Evolutionary conservation across 2,329 filamentous ascomycete species (phyloP), one percentile per base, ranked within the genome.

Genomic region (Thermothelomyces thermophilus): DNA sequence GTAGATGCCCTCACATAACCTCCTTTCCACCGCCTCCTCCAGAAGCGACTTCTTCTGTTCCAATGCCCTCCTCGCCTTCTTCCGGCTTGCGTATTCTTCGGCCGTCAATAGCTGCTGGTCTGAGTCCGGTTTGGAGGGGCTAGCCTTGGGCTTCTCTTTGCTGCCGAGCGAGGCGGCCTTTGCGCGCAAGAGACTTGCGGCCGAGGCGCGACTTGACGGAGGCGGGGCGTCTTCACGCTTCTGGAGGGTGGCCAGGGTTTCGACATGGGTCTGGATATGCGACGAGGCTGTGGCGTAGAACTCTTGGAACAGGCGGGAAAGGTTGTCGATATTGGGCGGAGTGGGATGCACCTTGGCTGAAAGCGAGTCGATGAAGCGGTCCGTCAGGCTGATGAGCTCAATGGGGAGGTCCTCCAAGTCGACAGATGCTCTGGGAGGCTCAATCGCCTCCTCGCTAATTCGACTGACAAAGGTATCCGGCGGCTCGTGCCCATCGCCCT

Each of bases 341-440:
- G 82, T 83, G 2, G 87, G 80, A 62, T 96, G 87, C 28, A 94
- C 84, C 73, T 87, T 95, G 60, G 88, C 88, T 41, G 83, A 86
- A 22, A 98, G 73, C 6, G 89, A 91, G 54, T 95, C 89, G 62
- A 97, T 84, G 64, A 98, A 98, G 63, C 89, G 87, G 68, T 97
- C 91, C 17, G 86, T 89, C 64, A 96, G 72, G 66, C 88, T 93
- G 51, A 93, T 79, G 52, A 98, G 80, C 75, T 98, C 93, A 62
- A 96, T 93, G 13, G 93, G 93, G 36, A 98, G 80, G 62, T 95
- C 87, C 60, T 95, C 88, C 56, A 93, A 84, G 50, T 87, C 84
- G 55, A 87, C 79, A 3, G 86, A 82, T 19, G 73, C 70, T 51
- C 78, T 66, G 0, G 72, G 72, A 2, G 67, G 60, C 53, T 80